phyloP scores from a whole-genome alignment of 2,329 filamentous ascomycete genomes.

The Exophiala alcalophila region DNA sequence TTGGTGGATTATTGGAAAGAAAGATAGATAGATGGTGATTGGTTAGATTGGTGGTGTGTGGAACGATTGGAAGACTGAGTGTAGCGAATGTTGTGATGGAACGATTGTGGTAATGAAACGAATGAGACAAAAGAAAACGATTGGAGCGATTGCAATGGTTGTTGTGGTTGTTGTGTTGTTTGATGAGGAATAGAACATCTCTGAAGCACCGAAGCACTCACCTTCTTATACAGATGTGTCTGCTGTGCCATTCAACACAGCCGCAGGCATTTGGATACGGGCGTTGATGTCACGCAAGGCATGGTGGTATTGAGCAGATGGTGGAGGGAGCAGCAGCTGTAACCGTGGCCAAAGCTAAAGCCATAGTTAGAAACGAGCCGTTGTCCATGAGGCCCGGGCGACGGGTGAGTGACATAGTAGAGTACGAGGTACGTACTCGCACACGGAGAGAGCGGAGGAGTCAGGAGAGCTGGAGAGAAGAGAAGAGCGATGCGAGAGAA shows the following conservation, averaged over 20 bases:
- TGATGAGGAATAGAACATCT: constrained; percentile 10
- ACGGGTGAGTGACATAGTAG: too few species aligned
- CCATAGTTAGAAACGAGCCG: too few species aligned
- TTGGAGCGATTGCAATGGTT: constrained; percentile 4
- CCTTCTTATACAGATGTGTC: constrained; percentile 23
- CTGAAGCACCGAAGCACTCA: constrained; percentile 1
- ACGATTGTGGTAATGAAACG: constrained; percentile 16
- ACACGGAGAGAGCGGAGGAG: too few species aligned
- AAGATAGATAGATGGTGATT: background rate
- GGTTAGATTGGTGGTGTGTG: background rate
- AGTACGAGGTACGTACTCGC: too few species aligned
- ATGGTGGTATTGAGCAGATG: too few species aligned
- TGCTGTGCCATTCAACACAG: too few species aligned
- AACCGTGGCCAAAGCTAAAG: too few species aligned
- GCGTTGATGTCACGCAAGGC: background rate
- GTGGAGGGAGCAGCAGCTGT: too few species aligned
- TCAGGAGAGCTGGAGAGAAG: too few species aligned
- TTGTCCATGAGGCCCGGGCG: too few species aligned
- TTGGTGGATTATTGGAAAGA: background rate
- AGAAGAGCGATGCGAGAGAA: too few species aligned
- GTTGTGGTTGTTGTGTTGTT: constrained; percentile 4
- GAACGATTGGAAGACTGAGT: background rate
- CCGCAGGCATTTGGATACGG: background rate
- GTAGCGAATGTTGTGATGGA: constrained; percentile 12
- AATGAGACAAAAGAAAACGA: constrained; percentile 6